A percentile compares a stretch with the other conserved stretches of the same genome.
phyloP scores from a whole-genome alignment of 352 stramenopile species.

The Phytopythium montanum region DNA sequence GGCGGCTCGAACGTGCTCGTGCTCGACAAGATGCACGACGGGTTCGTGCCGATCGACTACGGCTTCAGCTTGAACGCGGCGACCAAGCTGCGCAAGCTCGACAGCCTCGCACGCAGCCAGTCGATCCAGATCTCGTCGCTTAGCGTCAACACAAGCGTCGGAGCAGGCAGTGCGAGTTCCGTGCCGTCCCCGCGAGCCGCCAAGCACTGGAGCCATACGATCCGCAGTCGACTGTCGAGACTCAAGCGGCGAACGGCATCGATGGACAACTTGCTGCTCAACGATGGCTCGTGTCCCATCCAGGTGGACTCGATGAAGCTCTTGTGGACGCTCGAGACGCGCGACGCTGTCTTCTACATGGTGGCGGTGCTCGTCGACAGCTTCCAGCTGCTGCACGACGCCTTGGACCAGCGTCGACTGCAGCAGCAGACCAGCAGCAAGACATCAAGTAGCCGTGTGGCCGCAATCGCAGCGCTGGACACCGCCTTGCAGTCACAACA shows the following conservation, averaged over 20 bases:
- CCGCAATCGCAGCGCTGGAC: not conserved
- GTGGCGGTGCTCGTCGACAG: conserved; percentile 50
- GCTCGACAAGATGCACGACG: conserved; percentile 42
- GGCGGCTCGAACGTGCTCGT: conserved; percentile 15
- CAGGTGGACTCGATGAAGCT: conserved; percentile 83
- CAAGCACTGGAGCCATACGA: conserved; percentile 48
- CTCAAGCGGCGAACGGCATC: conserved; percentile 62
- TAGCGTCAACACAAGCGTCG: conserved; percentile 8
- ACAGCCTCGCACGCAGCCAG: conserved; percentile 14
- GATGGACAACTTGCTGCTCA: conserved; percentile 70
- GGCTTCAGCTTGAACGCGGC: conserved; percentile 26
- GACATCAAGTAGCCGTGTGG: not conserved
- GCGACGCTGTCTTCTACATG: conserved; percentile 73
- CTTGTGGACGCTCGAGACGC: conserved; percentile 73
- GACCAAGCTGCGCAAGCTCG: conserved; percentile 19
- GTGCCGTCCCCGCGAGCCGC: conserved; percentile 27
- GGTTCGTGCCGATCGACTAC: conserved; percentile 47
- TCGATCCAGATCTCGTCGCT: conserved; percentile 16
- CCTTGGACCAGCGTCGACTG: conserved; percentile 12
- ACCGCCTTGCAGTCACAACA: not conserved
- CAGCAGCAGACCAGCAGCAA: conserved; percentile 1
- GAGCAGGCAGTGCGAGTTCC: conserved; percentile 1
- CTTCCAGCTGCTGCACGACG: conserved; percentile 40
- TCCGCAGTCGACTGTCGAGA: conserved; percentile 42
- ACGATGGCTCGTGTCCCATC: conserved; percentile 70